Evolutionary conservation across 2,329 filamentous ascomycete genomes (phyloP), one percentile per base, ranked within the genome.

Genomic region (Clarireedia hainanense): DNA sequence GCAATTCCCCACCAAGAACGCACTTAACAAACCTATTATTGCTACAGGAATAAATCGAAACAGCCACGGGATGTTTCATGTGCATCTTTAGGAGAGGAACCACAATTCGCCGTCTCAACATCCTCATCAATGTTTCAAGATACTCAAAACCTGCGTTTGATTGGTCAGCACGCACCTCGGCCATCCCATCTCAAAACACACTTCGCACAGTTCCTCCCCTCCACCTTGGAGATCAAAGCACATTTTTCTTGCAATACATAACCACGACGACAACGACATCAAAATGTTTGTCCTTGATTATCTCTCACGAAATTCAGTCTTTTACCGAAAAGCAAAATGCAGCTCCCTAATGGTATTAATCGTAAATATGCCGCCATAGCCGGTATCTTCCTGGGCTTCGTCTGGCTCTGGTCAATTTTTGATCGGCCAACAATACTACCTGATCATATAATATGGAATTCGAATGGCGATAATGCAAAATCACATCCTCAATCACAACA

Each of bases 391-490:
- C 52, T 65, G 30, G 55, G 55, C 39, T 42, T 50, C 15, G 37
- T 64, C 10, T 65, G 61, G 63, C 55, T 64, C 30, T 65, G 60
- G 60, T 51, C 57, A 50, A 58, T 57, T 48, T 52, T 63, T 56
- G 48, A 60, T 61, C 62, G 61, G 47, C 45, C 52, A 57, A 30
- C 43, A 9, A 45, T 36, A 20, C 46, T 58, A 43, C 56, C 60
- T 10, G 52, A 56, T 14, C 42, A 58, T 15, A 48, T 57, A n/a
- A 42, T 54, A 34, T 54, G 59, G 57, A 52, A 56, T 47, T 20
- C 26, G 10, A 52, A 52, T 42, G 2, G 39, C 6, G 47, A 50
- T 45, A 34, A 20, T 10, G 53, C 52, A 7, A 26, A 47, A 36
- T 45, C 42, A 24, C n/a, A 47, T 10, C 17, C 4, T 6, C n/a